Base-by-base conservation (phyloP, 2,329 filamentous ascomycete species). In the Pseudogymnoascus sp. region DNA sequence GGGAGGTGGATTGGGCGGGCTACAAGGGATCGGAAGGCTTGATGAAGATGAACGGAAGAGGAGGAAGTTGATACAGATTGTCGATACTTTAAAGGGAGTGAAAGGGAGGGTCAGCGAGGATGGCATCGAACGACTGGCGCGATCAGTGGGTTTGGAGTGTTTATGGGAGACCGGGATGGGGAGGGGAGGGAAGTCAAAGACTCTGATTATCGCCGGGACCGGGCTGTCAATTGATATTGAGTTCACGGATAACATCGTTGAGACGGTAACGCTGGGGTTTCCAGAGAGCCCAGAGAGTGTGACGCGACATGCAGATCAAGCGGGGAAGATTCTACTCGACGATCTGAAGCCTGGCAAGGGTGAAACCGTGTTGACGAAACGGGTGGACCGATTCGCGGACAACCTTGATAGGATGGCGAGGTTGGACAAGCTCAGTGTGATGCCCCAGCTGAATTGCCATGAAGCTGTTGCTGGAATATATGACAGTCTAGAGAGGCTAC, bases 381-480 rank as follows among this genome's bases (percentile, higher is more conserved):
- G 79, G 7, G 76, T 94, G 28, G 85, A 88, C 63, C 77, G 77
- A 11, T 94, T 94, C 68, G 83, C 87, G 0, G 77, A 77, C 32
- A 92, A 92, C 69, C 77, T 95, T 35, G 84, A 89, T 67, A 81
- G 82, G 35, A 75, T 94, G 34, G 85, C 88, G 3, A 79, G 74
- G 4, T 74, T 91, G 61, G 90, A 94, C 70, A 86, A 84, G 66
- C 78, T 93, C 59, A 91, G 89, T 71, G 79, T 84, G 20, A 77
- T 81, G 30, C 85, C 84, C 1, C 81, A 82, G 4, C 78, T 93
- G 6, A 90, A 90, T 67, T 89, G 89, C 71, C 88, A 90, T 70
- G 88, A 91, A 70, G 90, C 90, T 0, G 78, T 93, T 47, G 84
- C 83, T 3, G 89, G 89, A 2, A 78, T 95, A 5, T 90, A 87